A percentile compares a stretch with the other conserved stretches of the same genome.
These are phyloP conservation scores for Populus tremula DNA, from an alignment of 345 rosid genomes.

Conservation along the genomic window DNA sequence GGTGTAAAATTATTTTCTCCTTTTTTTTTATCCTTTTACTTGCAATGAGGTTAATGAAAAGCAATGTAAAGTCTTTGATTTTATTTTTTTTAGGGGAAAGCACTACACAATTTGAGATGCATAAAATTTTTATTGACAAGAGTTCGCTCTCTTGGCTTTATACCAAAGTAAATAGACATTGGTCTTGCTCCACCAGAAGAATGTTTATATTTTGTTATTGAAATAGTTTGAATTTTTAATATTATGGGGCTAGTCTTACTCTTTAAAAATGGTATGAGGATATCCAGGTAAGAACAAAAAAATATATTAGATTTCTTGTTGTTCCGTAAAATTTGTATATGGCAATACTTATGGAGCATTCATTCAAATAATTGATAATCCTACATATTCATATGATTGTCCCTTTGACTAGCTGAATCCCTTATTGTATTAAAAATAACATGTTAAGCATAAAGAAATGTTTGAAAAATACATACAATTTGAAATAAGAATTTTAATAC, in stretches of 20 bases:
- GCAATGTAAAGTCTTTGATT: too few relatives aligned
- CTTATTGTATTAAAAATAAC: too few relatives aligned
- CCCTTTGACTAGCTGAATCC: neutral
- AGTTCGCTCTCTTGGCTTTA: conserved; percentile 66
- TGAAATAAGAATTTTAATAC: too few relatives aligned
- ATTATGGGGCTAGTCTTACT: too few relatives aligned
- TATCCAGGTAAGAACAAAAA: too few relatives aligned
- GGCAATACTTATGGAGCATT: conserved; percentile 49
- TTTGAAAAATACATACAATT: too few relatives aligned
- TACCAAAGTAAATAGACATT: conserved; percentile 52
- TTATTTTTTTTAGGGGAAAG: conserved; percentile 14
- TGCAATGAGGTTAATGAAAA: too few relatives aligned
- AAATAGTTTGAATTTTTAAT: conserved; percentile 47
- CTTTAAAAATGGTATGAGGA: too few relatives aligned
- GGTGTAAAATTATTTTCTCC: too few relatives aligned
- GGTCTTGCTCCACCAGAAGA: conserved; percentile 36
- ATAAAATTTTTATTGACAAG: conserved; percentile 36
- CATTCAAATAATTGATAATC: conserved; percentile 39
- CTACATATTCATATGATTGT: neutral
- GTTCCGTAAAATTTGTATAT: conserved; percentile 46
- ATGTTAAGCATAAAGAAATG: too few relatives aligned
- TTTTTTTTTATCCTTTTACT: too few relatives aligned
- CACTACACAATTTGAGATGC: conserved; percentile 2
- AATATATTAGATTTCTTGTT: conserved; percentile 41
- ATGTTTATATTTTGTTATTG: conserved; percentile 43